These are phyloP conservation scores for Coniella vitis DNA, from an alignment of 2,329 filamentous ascomycete genomes.

Conservation along the genomic window DNA sequence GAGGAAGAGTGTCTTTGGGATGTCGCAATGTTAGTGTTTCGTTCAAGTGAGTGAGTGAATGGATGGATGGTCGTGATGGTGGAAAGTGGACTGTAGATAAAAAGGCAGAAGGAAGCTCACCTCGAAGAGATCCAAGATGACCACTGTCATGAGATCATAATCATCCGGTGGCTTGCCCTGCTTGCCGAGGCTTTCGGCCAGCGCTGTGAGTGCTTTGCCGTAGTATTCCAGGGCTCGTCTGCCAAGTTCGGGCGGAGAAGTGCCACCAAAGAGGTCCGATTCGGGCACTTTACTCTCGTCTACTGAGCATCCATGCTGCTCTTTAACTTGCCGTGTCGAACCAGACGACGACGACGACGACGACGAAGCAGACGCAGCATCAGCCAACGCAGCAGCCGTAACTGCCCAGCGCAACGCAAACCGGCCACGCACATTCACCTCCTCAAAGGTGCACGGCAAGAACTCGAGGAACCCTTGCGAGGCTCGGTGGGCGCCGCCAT, in stretches of 20 bases:
- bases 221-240: slow-evolving; percentile 28
- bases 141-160: slow-evolving; percentile 33
- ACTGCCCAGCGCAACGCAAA: slow-evolving; percentile 32
- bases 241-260: slow-evolving; percentile 12
- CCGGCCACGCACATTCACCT: slow-evolving; percentile 30
- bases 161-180: slow-evolving; percentile 30
- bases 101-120: no score
- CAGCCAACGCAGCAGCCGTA: slow-evolving; percentile 29
- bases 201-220: slow-evolving; percentile 27
- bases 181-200: slow-evolving; percentile 25
- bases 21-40: not conserved
- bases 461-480: slow-evolving; percentile 33
- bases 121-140: slow-evolving; percentile 35
- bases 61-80: no score
- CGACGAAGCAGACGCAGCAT: slow-evolving; percentile 19
- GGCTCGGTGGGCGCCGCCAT: slow-evolving; percentile 25
- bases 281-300: no score
- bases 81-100: no score
- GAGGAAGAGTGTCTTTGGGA: slow-evolving; percentile 27
- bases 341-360: no score
- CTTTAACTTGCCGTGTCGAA: no score
- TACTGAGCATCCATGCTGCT: no score
- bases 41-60: not conserved
- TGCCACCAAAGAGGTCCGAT: no score
- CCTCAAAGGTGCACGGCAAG: slow-evolving; percentile 30